Percentiles rank a stretch among this genome's conserved stretches.
phyloP scores from a whole-genome alignment of 805 yeast species.

The Phaffomyces antillensis region DNA sequence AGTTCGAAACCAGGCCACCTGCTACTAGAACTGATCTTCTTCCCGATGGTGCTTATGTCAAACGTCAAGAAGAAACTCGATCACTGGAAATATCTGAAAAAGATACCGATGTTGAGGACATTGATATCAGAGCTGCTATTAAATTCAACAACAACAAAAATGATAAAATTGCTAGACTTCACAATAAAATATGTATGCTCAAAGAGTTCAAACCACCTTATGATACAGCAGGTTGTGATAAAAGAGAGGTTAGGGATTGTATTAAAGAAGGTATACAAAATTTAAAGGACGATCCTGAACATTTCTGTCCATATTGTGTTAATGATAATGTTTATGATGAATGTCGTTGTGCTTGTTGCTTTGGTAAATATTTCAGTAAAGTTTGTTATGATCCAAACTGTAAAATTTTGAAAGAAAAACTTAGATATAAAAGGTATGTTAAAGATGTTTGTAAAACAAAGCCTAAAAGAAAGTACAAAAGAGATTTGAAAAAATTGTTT shows the following conservation, averaged over 20 bases:
- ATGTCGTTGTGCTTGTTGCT: slow-evolving; percentile 24
- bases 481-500: background rate
- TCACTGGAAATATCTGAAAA: slow-evolving; percentile 7
- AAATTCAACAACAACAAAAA: slow-evolving; percentile 18
- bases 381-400: slow-evolving; percentile 23
- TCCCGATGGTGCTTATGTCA: background rate
- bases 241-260: slow-evolving; percentile 15
- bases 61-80: slow-evolving; percentile 6
- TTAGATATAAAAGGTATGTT: slow-evolving; percentile 21
- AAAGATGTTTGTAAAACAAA: slow-evolving; percentile 20
- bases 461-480: slow-evolving; percentile 11
- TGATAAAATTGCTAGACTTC: slow-evolving; percentile 18
- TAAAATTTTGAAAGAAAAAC: slow-evolving; percentile 14
- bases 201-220: slow-evolving; percentile 18
- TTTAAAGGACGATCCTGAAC: slow-evolving; percentile 17
- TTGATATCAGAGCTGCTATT: slow-evolving; percentile 9
- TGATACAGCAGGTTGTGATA: slow-evolving; percentile 17
- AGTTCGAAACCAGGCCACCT: slow-evolving; percentile 3
- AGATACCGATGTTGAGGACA: background rate
- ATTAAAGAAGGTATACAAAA: slow-evolving; percentile 17
- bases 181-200: slow-evolving; percentile 14
- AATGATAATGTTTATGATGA: slow-evolving; percentile 23
- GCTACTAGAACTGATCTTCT: slow-evolving; percentile 3
- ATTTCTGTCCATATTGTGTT: slow-evolving; percentile 22
- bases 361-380: slow-evolving; percentile 20